Percentiles rank a stretch among this genome's conserved stretches.
phyloP scores from a whole-genome alignment of 108 stramenopile genomes.

The Skeletonema grethae region DNA sequence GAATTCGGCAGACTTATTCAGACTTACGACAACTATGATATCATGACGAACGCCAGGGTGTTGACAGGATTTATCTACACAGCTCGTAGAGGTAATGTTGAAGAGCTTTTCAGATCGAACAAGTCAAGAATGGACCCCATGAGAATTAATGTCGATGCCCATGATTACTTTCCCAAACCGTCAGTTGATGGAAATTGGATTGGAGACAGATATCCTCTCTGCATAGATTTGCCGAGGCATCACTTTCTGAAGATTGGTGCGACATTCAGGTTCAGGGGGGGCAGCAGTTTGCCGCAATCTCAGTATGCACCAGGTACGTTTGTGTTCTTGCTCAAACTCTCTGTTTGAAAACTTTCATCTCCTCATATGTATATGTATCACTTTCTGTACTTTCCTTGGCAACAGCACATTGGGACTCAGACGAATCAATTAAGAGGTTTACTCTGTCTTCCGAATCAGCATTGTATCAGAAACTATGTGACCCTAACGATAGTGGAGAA shows the following conservation, averaged over 20 bases:
- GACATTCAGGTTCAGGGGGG: constrained; percentile 44
- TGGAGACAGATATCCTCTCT: constrained; percentile 56
- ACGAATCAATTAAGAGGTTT: constrained; percentile 44
- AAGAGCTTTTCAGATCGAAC: constrained; percentile 41
- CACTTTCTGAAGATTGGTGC: constrained; percentile 60
- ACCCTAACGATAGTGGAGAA: constrained; percentile 22
- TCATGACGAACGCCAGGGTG: constrained; percentile 45
- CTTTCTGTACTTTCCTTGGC: background rate
- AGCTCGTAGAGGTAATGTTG: constrained; percentile 44
- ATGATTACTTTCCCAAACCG: constrained; percentile 58
- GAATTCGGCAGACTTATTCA: constrained; percentile 32
- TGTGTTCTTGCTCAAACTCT: background rate
- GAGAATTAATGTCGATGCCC: constrained; percentile 38
- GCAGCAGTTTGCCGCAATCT: constrained; percentile 23
- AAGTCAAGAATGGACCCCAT: constrained; percentile 57
- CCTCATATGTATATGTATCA: background rate
- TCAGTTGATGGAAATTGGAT: constrained; percentile 52
- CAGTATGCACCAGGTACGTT: constrained; percentile 7
- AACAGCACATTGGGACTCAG: constrained; percentile 20
- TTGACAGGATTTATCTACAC: constrained; percentile 55
- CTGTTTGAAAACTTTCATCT: background rate
- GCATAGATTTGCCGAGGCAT: constrained; percentile 48
- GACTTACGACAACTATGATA: constrained; percentile 54
- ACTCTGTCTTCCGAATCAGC: constrained; percentile 36
- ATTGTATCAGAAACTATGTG: constrained; percentile 53